Evolutionary conservation across 2,329 filamentous ascomycete genomes (phyloP), one percentile per base, ranked within the genome.

Genomic region (Hymenoscyphus salicellus): DNA sequence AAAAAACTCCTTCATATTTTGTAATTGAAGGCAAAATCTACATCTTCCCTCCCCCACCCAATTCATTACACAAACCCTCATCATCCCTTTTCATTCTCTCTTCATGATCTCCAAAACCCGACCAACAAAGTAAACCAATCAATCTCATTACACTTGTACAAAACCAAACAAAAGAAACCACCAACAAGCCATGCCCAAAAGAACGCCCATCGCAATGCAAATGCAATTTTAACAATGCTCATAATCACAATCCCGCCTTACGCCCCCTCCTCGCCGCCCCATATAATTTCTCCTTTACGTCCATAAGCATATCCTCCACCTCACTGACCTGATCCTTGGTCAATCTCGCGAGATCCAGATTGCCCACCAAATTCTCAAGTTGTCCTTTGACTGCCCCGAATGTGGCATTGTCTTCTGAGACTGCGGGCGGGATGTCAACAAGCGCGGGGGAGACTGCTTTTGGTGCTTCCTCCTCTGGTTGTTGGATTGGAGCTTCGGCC

Each of bases 281-380:
- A 75, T 90, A 90, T 60, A 93, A 82, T 75, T 90, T 87, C 68
- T 85, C 83, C 75, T 90, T 89, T 69, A 94, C 86, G 75, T 94
- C 89, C 79, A 93, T 91, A 74, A 95, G 82, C 71, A 92, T 79
- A 73, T 93, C 89, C 73, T 95, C 91, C 69, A 95, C 82, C 74
- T 89, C 83, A 65, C 87, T 83, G 61, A 92, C 85, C 66, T 91
- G 87, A 11, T 84, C 81, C 11, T 85, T 82, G 17, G 86, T 86
- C 52, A 96, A 77, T 17, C 84, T 80, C 26, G 87, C 81, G 32
- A 78, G 79, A 62, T 82, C 84, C 64, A 93, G 80, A 68, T 86
- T 82, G 23, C 81, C 80, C 28, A 95, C 76, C 0, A 89, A 80
- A 78, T 79, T 66, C 78, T 81, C 55, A 89, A 80, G 43, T 82